Evolutionary conservation across 768 basidiomycete genomes (phyloP).

Genomic region (Lactifluus piperatus): DNA sequence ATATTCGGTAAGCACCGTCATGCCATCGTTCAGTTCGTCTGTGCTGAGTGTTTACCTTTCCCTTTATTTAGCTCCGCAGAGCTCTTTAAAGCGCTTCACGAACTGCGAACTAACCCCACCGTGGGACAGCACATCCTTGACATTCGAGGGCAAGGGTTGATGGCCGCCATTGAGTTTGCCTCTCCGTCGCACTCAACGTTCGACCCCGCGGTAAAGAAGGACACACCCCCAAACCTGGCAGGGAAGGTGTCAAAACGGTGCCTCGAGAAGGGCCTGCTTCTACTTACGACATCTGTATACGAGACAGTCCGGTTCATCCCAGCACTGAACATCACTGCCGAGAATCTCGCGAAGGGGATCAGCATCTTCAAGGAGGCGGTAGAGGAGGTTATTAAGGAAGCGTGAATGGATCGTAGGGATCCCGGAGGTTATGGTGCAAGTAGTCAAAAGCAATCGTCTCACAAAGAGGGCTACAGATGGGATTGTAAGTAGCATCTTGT

Average conservation of each 20-base stretch:
- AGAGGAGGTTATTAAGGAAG: conserved; percentile 51
- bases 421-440: background rate
- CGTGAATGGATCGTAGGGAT: conserved; percentile 5
- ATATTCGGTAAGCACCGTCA: conserved; percentile 41
- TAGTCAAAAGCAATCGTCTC: background rate
- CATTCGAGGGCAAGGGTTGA: conserved; percentile 81
- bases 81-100: conserved; percentile 53
- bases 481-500: no score
- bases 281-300: conserved; percentile 84
- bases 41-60: background rate
- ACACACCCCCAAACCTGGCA: conserved; percentile 48
- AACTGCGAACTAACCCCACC: conserved; percentile 44
- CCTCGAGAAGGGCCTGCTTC: conserved; percentile 76
- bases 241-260: conserved; percentile 68
- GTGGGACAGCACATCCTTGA: conserved; percentile 63
- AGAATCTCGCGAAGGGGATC: conserved; percentile 64
- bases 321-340: conserved; percentile 68
- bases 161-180: conserved; percentile 78
- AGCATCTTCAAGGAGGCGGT: conserved; percentile 62
- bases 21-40: background rate
- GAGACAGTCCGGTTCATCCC: conserved; percentile 92
- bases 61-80: conserved; percentile 50
- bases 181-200: conserved; percentile 47
- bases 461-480: no score
- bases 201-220: conserved; percentile 35